phyloP scores from a whole-genome alignment of 345 rosid genomes.

The Anacardium occidentale region DNA sequence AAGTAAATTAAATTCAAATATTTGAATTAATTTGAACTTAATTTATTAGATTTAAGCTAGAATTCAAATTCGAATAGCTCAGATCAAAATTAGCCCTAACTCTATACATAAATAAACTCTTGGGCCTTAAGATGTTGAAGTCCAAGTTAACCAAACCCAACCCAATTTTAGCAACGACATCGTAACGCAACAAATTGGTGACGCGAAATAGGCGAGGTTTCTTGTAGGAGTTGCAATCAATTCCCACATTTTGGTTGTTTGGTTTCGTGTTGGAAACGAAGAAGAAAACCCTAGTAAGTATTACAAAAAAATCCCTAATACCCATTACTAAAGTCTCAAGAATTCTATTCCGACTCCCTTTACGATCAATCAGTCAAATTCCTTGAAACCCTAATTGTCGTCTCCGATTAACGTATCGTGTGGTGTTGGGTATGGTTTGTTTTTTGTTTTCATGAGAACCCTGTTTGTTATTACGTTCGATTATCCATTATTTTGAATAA shows the following conservation, averaged over 20 bases:
- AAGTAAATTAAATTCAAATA: no score
- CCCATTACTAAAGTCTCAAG: not conserved
- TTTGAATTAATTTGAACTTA: no score
- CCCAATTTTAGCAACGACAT: not conserved
- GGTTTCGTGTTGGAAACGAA: slow-evolving; percentile 37
- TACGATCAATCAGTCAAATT: slow-evolving; percentile 20
- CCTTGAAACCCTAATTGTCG: slow-evolving; percentile 12
- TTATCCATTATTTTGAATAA: not conserved
- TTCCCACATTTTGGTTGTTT: not conserved
- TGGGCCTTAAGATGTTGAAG: no score
- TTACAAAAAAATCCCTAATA: not conserved
- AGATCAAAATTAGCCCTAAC: no score
- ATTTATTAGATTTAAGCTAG: no score
- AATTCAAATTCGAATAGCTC: no score
- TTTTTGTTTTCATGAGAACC: not conserved
- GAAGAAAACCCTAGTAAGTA: slow-evolving; percentile 23
- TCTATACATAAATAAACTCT: no score
- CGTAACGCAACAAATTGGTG: not conserved
- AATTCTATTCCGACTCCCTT: slow-evolving; percentile 24
- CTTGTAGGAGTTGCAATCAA: slow-evolving; percentile 16
- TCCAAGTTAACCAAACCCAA: not conserved
- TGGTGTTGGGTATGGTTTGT: slow-evolving; percentile 40
- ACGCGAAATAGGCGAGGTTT: not conserved
- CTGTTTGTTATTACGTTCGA: not conserved
- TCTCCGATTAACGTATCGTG: slow-evolving; percentile 3